Conservation (phyloP, 1,284 basidiomycete species). For the Cryptococcus maquisensis region DNA sequence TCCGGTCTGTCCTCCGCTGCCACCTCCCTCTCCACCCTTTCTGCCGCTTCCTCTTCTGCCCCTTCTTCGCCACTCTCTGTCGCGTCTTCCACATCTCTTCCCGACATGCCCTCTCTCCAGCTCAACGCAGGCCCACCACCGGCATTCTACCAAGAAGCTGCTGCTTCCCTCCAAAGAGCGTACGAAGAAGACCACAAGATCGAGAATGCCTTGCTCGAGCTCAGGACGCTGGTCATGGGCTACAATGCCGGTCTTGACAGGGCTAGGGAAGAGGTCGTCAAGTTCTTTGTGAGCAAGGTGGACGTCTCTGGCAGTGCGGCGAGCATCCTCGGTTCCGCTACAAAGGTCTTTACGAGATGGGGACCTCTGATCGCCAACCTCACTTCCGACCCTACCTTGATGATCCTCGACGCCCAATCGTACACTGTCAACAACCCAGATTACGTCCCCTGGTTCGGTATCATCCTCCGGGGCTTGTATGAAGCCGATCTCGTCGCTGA, state of each 20-base stretch:
- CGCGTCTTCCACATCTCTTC: constrained; percentile 22
- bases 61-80: constrained; percentile 26
- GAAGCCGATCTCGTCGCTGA: constrained; percentile 47
- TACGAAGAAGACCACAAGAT: constrained; percentile 46
- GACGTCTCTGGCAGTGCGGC: constrained; percentile 22
- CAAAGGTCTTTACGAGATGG: constrained; percentile 39
- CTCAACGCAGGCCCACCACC: constrained; percentile 30
- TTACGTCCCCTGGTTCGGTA: constrained; percentile 38
- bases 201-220: constrained; percentile 44
- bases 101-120: constrained; percentile 22
- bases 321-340: constrained; percentile 23
- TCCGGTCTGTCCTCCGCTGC: constrained; percentile 33
- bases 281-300: constrained; percentile 41
- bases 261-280: constrained; percentile 43
- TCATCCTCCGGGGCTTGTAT: constrained; percentile 47
- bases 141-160: constrained; percentile 40
- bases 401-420: constrained; percentile 27
- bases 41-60: constrained; percentile 38
- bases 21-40: constrained; percentile 45
- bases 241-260: constrained; percentile 47
- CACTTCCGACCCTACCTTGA: constrained; percentile 27
- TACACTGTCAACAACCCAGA: constrained; percentile 18
- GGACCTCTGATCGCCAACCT: constrained; percentile 33
- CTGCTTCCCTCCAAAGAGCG: constrained; percentile 41
- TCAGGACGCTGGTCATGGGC: constrained; percentile 45